These are phyloP conservation scores for Marchantia polymorpha DNA, from an alignment of 225 moss, liverwort and hornwort genomes.

Conservation along the genomic window DNA sequence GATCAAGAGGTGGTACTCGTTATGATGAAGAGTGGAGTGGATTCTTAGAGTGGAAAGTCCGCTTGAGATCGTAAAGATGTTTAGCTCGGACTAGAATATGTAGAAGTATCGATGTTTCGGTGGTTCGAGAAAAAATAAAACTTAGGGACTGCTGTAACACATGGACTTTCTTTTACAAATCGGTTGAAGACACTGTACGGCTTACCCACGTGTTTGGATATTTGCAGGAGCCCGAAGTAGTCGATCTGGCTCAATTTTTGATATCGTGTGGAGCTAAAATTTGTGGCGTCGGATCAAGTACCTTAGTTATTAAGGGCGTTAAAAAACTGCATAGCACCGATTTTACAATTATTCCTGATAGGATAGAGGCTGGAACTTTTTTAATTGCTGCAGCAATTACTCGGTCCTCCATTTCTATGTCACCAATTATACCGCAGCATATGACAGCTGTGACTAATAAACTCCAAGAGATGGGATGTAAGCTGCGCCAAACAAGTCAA, in stretches of 20 bases:
- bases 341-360: constrained; percentile 82
- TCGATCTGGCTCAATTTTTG: constrained; percentile 88
- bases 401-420: constrained; percentile 78
- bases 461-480: constrained; percentile 74
- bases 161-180: not conserved
- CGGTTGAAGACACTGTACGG: not conserved
- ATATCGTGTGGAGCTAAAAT: constrained; percentile 88
- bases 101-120: not conserved
- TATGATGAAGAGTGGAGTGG: not conserved
- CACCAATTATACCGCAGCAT: constrained; percentile 74
- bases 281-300: constrained; percentile 75
- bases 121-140: not conserved
- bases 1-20: not conserved
- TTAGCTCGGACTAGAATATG: no score
- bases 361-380: constrained; percentile 95
- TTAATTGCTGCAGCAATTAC: constrained; percentile 94
- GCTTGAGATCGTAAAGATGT: no score
- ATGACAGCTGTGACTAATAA: constrained; percentile 65
- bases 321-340: constrained; percentile 75
- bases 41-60: not conserved
- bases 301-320: constrained; percentile 65
- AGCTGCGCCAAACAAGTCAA: constrained; percentile 64
- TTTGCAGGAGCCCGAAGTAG: constrained; percentile 89
- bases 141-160: not conserved
- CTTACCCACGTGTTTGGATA: not conserved